Conservation (phyloP, 163 green algal genomes). For the Trebouxia gelatinosa region DNA sequence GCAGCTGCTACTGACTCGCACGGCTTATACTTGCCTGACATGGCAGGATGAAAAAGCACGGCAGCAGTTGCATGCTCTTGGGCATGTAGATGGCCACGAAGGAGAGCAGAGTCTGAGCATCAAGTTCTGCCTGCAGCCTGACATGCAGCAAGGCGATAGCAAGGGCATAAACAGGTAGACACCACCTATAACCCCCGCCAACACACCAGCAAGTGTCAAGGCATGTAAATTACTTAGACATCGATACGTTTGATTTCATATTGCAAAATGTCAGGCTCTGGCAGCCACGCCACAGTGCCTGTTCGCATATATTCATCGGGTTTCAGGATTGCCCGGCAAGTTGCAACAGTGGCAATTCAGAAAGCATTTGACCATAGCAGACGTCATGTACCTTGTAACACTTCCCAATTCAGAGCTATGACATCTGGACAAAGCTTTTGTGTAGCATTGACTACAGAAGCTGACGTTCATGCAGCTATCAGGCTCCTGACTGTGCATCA, state of each 20-base stretch:
- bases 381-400: too few relatives aligned
- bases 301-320: not conserved
- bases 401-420: not conserved
- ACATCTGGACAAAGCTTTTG: not conserved
- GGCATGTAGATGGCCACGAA: slow-evolving; percentile 50
- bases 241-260: not conserved
- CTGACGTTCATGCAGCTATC: not conserved
- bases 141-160: not conserved
- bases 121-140: slow-evolving; percentile 54
- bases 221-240: not conserved
- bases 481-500: not conserved
- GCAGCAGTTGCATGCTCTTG: slow-evolving; percentile 39
- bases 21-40: slow-evolving; percentile 36
- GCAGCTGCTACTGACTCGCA: too few relatives aligned
- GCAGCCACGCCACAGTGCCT: too few relatives aligned
- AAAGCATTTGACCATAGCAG: not conserved
- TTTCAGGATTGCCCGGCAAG: not conserved
- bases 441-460: not conserved
- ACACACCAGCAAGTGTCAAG: too few relatives aligned
- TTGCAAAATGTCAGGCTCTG: too few relatives aligned
- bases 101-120: slow-evolving; percentile 58
- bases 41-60: slow-evolving; percentile 1
- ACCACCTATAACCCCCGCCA: not conserved
- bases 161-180: slow-evolving; percentile 1
- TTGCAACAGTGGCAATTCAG: not conserved